Base-by-base conservation (phyloP, 2,329 filamentous ascomycete genomes). In the Alternaria gansuensis region DNA sequence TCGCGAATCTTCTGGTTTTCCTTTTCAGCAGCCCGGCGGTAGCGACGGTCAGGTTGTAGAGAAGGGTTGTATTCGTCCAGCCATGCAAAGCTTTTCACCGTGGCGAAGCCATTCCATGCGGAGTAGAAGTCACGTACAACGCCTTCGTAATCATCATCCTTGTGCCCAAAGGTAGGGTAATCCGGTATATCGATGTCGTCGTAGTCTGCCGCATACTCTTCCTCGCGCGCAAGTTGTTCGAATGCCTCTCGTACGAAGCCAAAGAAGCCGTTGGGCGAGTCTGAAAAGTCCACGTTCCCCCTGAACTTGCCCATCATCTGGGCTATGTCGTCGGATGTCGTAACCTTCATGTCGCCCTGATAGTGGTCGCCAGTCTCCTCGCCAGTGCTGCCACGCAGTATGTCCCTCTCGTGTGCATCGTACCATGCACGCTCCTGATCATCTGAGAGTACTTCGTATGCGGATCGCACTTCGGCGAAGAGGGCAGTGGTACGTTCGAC, bases 391-490 rank as follows among this genome's bases (percentile, higher is more conserved):
- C 89, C 90, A 29, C 86, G 85, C 62, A 98, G 81, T 62, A 98
- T 96, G 50, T 90, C 88, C 67, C 93, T 89, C 60, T 92, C 89
- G 75, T 99, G 95, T 3, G 93, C 93, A 79, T 99, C 94, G 80
- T 99, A 99, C 95, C 95, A 99, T 31, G 93, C 90, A 68, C 95
- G 88, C 77, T 99, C 95, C 75, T 99, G 94, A 10, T 93, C 88
- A 76, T 99, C 95, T 2, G 93, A 96, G 1, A 99, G 85, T n/a
- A 99, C 87, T 77, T 98, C 92, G 76, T 99, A 96, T 45, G 95
- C 95, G 34, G 93, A 86, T 77, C 97, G 94, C 28, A 98, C 85
- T 74, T 97, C 93, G 49, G 95, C 93, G 75, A 99, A 99, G 51
- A 89, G 87, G 66, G 83, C 86, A 1, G 95, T 99, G 2, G 94